These are phyloP conservation scores for Rosa persica DNA, from an alignment of 306 rosid genomes.

Conservation along the genomic window DNA sequence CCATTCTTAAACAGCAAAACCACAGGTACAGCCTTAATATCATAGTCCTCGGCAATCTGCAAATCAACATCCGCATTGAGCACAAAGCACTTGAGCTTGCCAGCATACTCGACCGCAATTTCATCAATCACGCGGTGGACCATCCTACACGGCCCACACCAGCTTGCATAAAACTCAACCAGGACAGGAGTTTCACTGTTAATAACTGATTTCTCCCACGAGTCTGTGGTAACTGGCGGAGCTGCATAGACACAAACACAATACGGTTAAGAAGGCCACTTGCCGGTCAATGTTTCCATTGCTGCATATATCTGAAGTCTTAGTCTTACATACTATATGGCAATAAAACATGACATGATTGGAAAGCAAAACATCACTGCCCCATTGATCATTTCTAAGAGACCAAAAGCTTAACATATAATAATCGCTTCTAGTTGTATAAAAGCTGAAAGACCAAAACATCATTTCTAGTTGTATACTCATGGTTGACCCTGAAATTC, in stretches of 20 bases:
- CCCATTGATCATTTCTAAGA: background rate
- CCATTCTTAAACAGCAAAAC: slow-evolving; percentile 84
- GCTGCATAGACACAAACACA: slow-evolving; percentile 48
- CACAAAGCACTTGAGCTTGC: slow-evolving; percentile 68
- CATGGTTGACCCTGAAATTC: background rate
- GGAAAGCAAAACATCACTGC: too few relatives aligned
- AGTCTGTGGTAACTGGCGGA: slow-evolving; percentile 53
- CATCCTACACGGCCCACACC: slow-evolving; percentile 99
- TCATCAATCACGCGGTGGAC: slow-evolving; percentile 84
- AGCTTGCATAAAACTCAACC: slow-evolving; percentile 82
- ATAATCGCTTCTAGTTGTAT: background rate
- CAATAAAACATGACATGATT: too few relatives aligned
- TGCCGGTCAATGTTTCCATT: background rate
- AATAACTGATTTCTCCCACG: slow-evolving; percentile 64
- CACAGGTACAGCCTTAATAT: slow-evolving; percentile 91
- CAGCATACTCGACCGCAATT: slow-evolving; percentile 64
- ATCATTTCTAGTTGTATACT: background rate
- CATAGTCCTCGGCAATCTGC: slow-evolving; percentile 69
- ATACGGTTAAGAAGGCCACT: slow-evolving; percentile 18
- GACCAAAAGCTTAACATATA: background rate
- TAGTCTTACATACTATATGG: too few relatives aligned
- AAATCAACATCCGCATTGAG: slow-evolving; percentile 72
- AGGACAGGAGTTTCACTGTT: slow-evolving; percentile 74
- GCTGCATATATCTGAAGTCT: too few relatives aligned
- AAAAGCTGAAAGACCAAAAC: background rate